Evolutionary conservation across 805 yeast genomes (phyloP), one percentile per base, ranked within the genome.

Genomic region (Hyphopichia homilentoma): DNA sequence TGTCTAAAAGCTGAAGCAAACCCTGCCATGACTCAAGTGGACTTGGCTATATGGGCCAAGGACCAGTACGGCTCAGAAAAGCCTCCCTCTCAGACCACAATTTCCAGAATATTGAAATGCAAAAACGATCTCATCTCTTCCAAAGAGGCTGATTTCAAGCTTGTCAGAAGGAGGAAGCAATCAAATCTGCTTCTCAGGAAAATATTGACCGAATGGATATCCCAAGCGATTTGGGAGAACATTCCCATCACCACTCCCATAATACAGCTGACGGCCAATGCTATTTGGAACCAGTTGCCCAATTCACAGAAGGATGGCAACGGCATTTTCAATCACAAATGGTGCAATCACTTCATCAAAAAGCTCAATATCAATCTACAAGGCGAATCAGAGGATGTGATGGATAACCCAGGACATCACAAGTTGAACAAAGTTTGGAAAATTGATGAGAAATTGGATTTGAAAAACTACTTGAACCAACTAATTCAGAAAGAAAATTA

Each of bases 201-300:
- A 28, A 77, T 79, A n/a, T 51, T 79, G 26, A 70, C 77, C n/a
- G 84, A 79, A 48, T 79, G 84, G 84, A 74, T 79, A 25, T 69
- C 79, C 0, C 84, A 79, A 48, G 75, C 79, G 16, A 70, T 71
- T 2, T 79, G 85, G 84, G 80, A 76, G 46, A 73, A 70, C 29
- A 75, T 78, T 21, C 84, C 84, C 3, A 70, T 79, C 2, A 74
- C 83, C 1, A 70, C 80, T 0, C 82, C 83, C 1, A 75, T 78
- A 12, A 65, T 79, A 23, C 80, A 77, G 43, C 74, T 73, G 50
- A 75, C 84, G 2, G 83, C 85, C 3, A 65, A 70, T 27, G 70
- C 78, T 6, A 73, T 79, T 19, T 79, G 85, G 85, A 75, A 72
- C 30, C 61, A 75, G 31, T 57, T 79, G 4, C 82, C 84, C 1